Percentiles rank a stretch among this genome's conserved stretches.
These are phyloP conservation scores for Schoenoplectus triqueter DNA, from an alignment of 202 grass and related monocot species.

Conservation along the genomic window DNA sequence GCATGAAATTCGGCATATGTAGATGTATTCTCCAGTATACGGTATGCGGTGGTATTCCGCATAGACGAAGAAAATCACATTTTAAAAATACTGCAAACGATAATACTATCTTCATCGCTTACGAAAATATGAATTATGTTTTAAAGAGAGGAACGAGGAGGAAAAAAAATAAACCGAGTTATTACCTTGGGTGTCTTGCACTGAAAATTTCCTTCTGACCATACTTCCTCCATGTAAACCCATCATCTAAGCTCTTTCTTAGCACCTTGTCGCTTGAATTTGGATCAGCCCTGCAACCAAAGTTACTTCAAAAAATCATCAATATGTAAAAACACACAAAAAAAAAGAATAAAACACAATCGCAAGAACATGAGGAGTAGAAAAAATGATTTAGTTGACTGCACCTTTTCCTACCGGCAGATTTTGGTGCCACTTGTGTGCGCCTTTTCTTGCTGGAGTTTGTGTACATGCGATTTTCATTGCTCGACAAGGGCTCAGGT, in stretches of 20 bases:
- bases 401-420: conserved; percentile 22
- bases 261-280: conserved; percentile 28
- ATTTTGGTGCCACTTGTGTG: not conserved
- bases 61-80: not conserved
- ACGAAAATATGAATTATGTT: too few relatives aligned
- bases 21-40: too few relatives aligned
- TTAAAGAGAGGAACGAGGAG: not conserved
- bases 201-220: conserved; percentile 42
- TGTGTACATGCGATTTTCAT: not conserved
- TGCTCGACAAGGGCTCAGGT: not conserved
- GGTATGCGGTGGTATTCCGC: too few relatives aligned
- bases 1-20: too few relatives aligned
- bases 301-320: not conserved
- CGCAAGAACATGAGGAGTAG: not conserved
- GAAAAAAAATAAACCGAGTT: not conserved
- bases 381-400: not conserved
- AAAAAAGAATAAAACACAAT: not conserved
- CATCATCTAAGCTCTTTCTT: not conserved
- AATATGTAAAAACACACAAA: not conserved
- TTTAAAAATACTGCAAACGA: not conserved
- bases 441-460: conserved; percentile 33
- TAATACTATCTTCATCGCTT: too few relatives aligned
- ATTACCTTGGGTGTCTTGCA: conserved; percentile 33
- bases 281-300: conserved; percentile 25
- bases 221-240: conserved; percentile 41